Percentiles rank a stretch among this genome's conserved stretches.
These are phyloP conservation scores for Sophora flavescens DNA, from an alignment of 306 rosid genomes.

Conservation along the genomic window DNA sequence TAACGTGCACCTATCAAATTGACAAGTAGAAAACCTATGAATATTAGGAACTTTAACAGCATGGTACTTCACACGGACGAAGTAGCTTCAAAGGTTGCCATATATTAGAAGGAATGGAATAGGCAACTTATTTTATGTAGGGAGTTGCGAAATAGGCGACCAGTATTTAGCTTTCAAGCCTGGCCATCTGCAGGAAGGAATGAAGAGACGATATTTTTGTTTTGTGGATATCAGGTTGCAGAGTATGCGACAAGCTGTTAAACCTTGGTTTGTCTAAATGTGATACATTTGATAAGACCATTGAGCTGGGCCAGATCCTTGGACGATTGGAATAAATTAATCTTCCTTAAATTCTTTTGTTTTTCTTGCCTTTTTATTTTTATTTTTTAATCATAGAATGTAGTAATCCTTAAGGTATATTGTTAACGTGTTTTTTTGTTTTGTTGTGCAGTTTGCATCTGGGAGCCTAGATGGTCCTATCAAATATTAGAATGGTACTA, in stretches of 20 bases:
- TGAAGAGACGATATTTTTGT: not conserved
- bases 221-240: not conserved
- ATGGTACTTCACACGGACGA: not conserved
- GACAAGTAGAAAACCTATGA: not conserved
- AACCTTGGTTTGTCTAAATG: not conserved
- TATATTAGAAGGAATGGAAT: not conserved
- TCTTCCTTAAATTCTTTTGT: not conserved
- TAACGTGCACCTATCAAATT: not conserved
- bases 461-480: slow-evolving; percentile 97
- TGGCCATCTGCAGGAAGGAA: not conserved
- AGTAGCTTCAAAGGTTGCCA: slow-evolving; percentile 12
- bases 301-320: not conserved
- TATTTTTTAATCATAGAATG: not conserved
- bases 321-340: not conserved
- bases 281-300: not conserved
- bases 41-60: not conserved
- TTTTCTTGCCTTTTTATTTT: slow-evolving; percentile 8
- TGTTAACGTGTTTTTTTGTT: not conserved
- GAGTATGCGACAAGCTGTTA: slow-evolving; percentile 16
- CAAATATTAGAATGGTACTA: slow-evolving; percentile 63
- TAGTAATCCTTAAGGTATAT: not conserved
- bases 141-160: not conserved
- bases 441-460: slow-evolving; percentile 82
- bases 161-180: not conserved
- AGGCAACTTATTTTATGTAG: not conserved